phyloP scores from a whole-genome alignment of 2,329 filamentous ascomycete species.

The Chaetomium strumarium region DNA sequence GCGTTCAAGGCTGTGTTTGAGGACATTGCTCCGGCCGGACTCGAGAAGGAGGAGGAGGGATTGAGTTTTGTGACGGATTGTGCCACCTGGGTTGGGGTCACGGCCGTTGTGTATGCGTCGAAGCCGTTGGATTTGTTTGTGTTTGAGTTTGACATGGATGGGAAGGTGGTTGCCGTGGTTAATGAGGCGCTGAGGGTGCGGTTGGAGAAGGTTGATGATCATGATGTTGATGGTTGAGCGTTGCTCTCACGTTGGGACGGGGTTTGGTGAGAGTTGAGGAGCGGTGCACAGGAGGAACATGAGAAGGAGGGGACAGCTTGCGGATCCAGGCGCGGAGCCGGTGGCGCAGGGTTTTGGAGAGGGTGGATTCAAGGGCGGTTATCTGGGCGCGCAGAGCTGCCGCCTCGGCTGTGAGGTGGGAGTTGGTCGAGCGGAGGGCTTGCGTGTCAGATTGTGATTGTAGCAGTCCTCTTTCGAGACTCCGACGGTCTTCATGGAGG shows the following conservation, averaged over 20 bases:
- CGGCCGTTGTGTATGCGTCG: conserved; percentile 22
- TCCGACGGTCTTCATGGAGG: background rate
- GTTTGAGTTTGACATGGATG: conserved; percentile 23
- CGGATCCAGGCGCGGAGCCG: background rate
- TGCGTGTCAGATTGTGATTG: background rate
- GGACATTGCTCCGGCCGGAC: conserved; percentile 19
- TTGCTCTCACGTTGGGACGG: too few relatives aligned
- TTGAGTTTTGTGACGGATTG: conserved; percentile 22
- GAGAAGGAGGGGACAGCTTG: too few relatives aligned
- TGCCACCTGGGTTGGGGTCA: conserved; percentile 23
- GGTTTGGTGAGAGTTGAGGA: background rate
- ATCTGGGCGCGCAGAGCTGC: background rate
- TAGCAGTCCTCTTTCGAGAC: background rate
- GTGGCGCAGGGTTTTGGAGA: background rate
- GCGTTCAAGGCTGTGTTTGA: conserved; percentile 34
- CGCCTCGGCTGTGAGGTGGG: background rate
- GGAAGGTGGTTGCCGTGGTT: conserved; percentile 23
- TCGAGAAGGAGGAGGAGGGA: background rate
- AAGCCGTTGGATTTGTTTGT: conserved; percentile 27
- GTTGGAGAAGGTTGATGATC: conserved; percentile 20
- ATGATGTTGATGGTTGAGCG: background rate
- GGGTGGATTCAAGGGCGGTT: background rate
- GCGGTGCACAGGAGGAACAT: background rate
- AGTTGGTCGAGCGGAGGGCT: background rate
- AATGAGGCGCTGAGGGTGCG: conserved; percentile 25